A percentile compares a stretch with the other conserved stretches of the same genome.
Evolutionary conservation across 2,329 filamentous ascomycete genomes (phyloP).

Genomic region (Colletotrichum tropicicola): DNA sequence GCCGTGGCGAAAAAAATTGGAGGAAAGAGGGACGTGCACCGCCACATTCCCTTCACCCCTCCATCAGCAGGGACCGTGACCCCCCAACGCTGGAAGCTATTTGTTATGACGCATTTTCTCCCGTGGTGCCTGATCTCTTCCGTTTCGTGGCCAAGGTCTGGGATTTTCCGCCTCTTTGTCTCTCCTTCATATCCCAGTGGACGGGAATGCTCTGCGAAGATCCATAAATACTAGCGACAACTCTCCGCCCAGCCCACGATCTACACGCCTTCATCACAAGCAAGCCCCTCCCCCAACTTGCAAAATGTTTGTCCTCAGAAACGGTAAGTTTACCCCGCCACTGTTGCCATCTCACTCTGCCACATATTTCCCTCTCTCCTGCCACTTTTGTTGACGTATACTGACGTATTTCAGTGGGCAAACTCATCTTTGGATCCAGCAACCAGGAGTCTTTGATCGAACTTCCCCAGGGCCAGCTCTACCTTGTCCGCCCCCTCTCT

Average conservation of each 20-base stretch:
- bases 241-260: constrained; percentile 2
- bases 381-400: background rate
- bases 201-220: constrained; percentile 19
- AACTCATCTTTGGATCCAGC: constrained; percentile 87
- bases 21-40: constrained; percentile 32
- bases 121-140: constrained; percentile 21
- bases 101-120: constrained; percentile 42
- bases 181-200: constrained; percentile 2
- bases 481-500: constrained; percentile 92
- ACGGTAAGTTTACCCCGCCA: constrained; percentile 42
- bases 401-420: constrained; percentile 71
- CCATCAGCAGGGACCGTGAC: constrained; percentile 21
- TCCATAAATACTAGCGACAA: constrained; percentile 17
- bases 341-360: background rate
- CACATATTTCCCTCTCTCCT: background rate
- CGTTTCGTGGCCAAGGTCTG: constrained; percentile 26
- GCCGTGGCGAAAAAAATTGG: constrained; percentile 24
- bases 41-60: constrained; percentile 34
- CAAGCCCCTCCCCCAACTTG: constrained; percentile 14
- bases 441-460: constrained; percentile 95
- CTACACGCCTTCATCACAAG: constrained; percentile 6
- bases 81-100: constrained; percentile 20
- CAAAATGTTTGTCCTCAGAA: constrained; percentile 50
- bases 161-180: constrained; percentile 13
- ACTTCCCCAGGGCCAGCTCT: constrained; percentile 94